Base-by-base conservation (phyloP, 371 early-diverging fungal genomes). In the Rhizopus arrhizus region DNA sequence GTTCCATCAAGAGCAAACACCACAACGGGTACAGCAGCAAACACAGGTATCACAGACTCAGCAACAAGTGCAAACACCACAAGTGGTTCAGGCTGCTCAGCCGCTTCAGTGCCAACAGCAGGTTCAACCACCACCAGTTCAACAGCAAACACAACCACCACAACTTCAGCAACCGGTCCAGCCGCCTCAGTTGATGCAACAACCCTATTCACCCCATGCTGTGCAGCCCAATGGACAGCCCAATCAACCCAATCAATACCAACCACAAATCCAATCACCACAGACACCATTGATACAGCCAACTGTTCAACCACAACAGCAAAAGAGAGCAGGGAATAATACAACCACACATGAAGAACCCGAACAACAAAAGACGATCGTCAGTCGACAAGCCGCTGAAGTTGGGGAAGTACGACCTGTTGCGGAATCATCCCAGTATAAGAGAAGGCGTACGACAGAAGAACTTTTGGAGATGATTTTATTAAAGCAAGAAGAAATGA, bases 401-500 rank as follows among this genome's bases (percentile, higher is more conserved):
- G 22, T 22, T 2, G 22, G 22, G 22, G 22, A 22, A 22, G 22
- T 22, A 22, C 22, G 22, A 22, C 22, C 22, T 22, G 22, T 22
- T 0, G 48, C 5, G 5, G 48, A 29, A 48, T 5, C 28, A 29
- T 9, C 48, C 3, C 22, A 8, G 12, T 8, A 8, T 9, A 48
- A 48, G 31, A 22, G 29, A 48, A 48, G 31, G 12, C 48, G 48
- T 29, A 48, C 48, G 29, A 48, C 48, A 29, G 48, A 48, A 29
- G 48, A 48, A 29, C 28, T 48, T 28, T 29, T 48, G 48, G 48
- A 48, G 48, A 48, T 8, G 9, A 22, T 48, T 8, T 29, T 48
- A 15, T 29, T 48, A 12, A 48, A 48, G 12, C 48, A 48, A 48
- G 48, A 48, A 48, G 48, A 48, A 48, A 4, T 48, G 29, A 48